Conservation (phyloP, 1,284 basidiomycete species). For the Ceratobasidium sp. region DNA sequence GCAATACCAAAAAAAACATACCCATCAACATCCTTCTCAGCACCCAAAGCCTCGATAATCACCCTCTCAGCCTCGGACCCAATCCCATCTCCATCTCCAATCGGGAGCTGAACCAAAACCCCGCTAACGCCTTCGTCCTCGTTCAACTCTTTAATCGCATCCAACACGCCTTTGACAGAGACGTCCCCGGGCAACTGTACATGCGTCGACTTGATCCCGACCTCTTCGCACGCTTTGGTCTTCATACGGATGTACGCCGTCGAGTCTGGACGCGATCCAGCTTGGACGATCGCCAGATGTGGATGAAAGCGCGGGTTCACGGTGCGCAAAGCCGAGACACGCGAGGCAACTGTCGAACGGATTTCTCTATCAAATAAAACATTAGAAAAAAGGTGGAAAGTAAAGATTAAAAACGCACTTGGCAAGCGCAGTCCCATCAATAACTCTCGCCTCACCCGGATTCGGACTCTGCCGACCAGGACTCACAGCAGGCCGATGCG, state of each 20-base stretch:
- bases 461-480: not conserved
- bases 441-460: conserved; percentile 66
- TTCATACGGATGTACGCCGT: conserved; percentile 98
- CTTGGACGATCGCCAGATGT: conserved; percentile 93
- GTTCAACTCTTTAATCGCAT: conserved; percentile 86
- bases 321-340: conserved; percentile 73
- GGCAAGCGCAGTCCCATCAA: conserved; percentile 91
- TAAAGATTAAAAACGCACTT: conserved; percentile 71
- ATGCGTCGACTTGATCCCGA: conserved; percentile 92
- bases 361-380: conserved; percentile 58
- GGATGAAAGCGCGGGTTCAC: conserved; percentile 88
- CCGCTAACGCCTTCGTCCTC: conserved; percentile 87
- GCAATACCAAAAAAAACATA: conserved; percentile 58
- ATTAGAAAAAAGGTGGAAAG: conserved; percentile 42
- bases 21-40: conserved; percentile 98
- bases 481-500: conserved; percentile 12
- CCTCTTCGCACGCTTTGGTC: conserved; percentile 93
- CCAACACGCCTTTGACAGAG: conserved; percentile 82
- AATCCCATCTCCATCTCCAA: conserved; percentile 89
- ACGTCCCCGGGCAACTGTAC: conserved; percentile 80
- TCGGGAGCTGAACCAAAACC: conserved; percentile 97
- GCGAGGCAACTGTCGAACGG: conserved; percentile 77
- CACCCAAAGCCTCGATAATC: conserved; percentile 95
- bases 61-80: conserved; percentile 87
- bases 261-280: conserved; percentile 92